These are phyloP conservation scores for Wickerhamiella spandovensis DNA, from an alignment of 805 yeast species.

Conservation along the genomic window DNA sequence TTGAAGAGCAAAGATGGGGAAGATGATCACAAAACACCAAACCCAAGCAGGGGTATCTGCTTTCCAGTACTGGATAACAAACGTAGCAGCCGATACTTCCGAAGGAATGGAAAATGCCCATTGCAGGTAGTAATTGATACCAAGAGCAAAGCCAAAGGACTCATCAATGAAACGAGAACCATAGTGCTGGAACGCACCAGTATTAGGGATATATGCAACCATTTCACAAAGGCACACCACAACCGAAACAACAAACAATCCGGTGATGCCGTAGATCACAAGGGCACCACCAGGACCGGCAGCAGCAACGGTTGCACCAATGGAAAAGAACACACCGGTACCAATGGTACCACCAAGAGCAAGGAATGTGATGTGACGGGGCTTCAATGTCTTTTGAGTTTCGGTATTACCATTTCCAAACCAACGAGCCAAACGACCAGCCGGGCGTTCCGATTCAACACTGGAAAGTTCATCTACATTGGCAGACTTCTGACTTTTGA, in stretches of 20 bases:
- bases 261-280: conserved; percentile 45
- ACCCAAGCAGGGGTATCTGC: conserved; percentile 32
- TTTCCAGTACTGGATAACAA: conserved; percentile 48
- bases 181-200: conserved; percentile 50
- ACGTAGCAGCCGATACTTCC: conserved; percentile 51
- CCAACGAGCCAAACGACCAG: conserved; percentile 3
- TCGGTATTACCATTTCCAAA: conserved; percentile 10
- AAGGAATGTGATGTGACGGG: conserved; percentile 58
- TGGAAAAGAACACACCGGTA: conserved; percentile 61
- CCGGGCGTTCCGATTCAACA: background rate
- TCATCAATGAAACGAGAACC: conserved; percentile 52
- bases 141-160: conserved; percentile 57
- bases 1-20: conserved; percentile 36
- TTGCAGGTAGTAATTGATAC: conserved; percentile 57
- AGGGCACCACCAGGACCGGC: conserved; percentile 51
- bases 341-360: conserved; percentile 68
- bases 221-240: conserved; percentile 57
- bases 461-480: background rate
- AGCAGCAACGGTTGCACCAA: conserved; percentile 41
- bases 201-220: conserved; percentile 50
- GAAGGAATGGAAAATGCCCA: conserved; percentile 53
- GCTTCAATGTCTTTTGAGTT: conserved; percentile 23
- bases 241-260: conserved; percentile 50
- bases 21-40: conserved; percentile 36
- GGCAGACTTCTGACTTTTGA: background rate